A percentile compares a stretch with the other conserved stretches of the same genome.
Conservation (phyloP, 345 rosid species). For the Mangifera indica region DNA sequence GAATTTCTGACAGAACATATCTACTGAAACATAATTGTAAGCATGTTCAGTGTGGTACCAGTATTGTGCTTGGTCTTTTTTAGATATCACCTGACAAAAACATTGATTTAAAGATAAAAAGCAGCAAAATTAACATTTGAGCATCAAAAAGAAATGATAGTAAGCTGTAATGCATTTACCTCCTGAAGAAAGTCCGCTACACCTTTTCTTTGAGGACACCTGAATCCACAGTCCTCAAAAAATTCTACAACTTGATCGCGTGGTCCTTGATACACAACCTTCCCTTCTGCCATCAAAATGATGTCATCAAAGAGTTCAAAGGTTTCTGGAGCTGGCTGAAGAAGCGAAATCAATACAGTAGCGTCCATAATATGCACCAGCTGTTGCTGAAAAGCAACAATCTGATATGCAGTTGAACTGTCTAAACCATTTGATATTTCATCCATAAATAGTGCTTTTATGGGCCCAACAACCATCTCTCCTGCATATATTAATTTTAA, state of each 20-base stretch:
- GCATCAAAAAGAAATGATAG: neutral
- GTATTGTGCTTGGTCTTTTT: conserved; percentile 47
- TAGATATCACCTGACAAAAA: conserved; percentile 37
- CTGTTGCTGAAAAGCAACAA: conserved; percentile 45
- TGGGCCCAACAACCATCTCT: conserved; percentile 56
- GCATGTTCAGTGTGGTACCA: conserved; percentile 33
- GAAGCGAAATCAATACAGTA: conserved; percentile 53
- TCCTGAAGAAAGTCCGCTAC: conserved; percentile 55
- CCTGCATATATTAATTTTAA: conserved; percentile 23
- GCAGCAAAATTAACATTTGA: neutral
- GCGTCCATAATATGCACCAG: conserved; percentile 37
- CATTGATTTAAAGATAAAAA: neutral
- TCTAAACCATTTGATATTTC: conserved; percentile 35
- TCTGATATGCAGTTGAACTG: conserved; percentile 57
- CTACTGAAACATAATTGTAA: conserved; percentile 36
- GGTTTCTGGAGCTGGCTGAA: conserved; percentile 59
- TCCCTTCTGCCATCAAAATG: conserved; percentile 53
- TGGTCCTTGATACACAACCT: conserved; percentile 51
- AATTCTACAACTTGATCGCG: conserved; percentile 32
- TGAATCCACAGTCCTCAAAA: conserved; percentile 29
- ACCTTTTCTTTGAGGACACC: conserved; percentile 23
- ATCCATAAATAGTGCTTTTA: conserved; percentile 39
- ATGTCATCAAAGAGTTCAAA: conserved; percentile 58
- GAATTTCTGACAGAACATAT: conserved; percentile 33
- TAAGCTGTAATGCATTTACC: conserved; percentile 20